These are phyloP conservation scores for Hyaloscypha hepaticicola DNA, from an alignment of 495 filamentous ascomycete genomes.

Conservation along the genomic window DNA sequence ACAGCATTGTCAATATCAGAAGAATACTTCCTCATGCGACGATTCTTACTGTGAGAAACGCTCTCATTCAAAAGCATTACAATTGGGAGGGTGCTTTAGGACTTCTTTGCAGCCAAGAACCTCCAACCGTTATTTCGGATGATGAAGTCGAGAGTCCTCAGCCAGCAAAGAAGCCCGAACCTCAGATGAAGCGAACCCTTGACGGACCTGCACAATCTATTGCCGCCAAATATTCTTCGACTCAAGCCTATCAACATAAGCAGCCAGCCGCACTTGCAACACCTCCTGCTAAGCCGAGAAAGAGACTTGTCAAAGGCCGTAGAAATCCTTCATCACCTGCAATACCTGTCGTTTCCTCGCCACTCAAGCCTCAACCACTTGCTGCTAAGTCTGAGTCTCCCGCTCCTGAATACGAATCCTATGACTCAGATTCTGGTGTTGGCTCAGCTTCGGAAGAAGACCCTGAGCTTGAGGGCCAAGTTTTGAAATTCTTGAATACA, in stretches of 20 bases:
- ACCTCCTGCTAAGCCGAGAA: constrained; percentile 40
- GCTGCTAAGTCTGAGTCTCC: constrained; percentile 28
- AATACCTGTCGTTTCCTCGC: constrained; percentile 34
- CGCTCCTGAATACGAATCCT: constrained; percentile 51
- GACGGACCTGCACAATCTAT: constrained; percentile 47
- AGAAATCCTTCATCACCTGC: constrained; percentile 48
- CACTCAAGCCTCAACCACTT: constrained; percentile 31
- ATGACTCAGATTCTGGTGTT: constrained; percentile 41
- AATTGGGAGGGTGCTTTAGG: constrained; percentile 61
- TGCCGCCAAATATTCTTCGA: constrained; percentile 57
- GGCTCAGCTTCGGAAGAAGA: constrained; percentile 38
- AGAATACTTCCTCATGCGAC: constrained; percentile 51
- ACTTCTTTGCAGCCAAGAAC: constrained; percentile 39
- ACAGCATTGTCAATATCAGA: constrained; percentile 56
- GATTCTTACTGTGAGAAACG: constrained; percentile 50
- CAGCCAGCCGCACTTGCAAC: constrained; percentile 22
- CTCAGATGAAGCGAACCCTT: constrained; percentile 54
- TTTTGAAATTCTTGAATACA: constrained; percentile 81
- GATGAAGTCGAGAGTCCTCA: constrained; percentile 32
- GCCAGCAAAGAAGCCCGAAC: constrained; percentile 38
- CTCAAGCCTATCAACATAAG: constrained; percentile 35
- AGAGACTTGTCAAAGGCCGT: constrained; percentile 59
- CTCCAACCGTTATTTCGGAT: constrained; percentile 33
- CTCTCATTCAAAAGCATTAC: constrained; percentile 50
- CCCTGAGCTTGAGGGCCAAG: constrained; percentile 50